Evolutionary conservation across 1,139 yeast species (phyloP), one percentile per base, ranked within the genome.

Genomic region (Kodamaea suecica): DNA sequence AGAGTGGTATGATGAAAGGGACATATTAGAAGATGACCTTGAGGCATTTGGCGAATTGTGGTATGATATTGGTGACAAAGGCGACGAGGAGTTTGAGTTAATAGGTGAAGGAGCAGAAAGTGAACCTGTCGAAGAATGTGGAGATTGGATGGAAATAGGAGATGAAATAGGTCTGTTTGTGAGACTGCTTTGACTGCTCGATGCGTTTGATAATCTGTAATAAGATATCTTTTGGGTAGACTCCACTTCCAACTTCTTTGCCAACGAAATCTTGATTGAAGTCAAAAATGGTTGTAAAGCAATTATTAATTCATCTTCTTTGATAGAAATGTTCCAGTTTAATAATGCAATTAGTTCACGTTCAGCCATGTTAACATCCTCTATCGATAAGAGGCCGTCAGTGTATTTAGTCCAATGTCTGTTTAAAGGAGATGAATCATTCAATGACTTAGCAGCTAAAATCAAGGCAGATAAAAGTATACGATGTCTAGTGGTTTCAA

Each of bases 361-460:
- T 63, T 92, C 98, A 53, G 95, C 86, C 55, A 88, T 78, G 61
- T 92, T 92, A 39, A 92, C 90, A 53, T 92, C 97, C 19, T 72
- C 73, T 33, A 84, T 65, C 17, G 79, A 58, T 46, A 92, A 73
- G 38, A 92, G 67, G 1, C 96, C 96, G 56, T 82, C 79, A 10
- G 97, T 87, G 66, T 88, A 90, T 41, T 77, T 73, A 11, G 95
- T 83, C 98, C 98, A 92, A 66, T 90, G 96, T 63, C 84, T 88
- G 63, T 92, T 92, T 59, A 90, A 75, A 33, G 97, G 98, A 12
- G 94, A 81, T 3, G 95, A 82, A 63, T 92, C 98, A 60, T 92
- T 92, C 45, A 90, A 74, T 44, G 81, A 81, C 64, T 92, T 92
- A 16, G 97, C 96, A 26, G 95, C 84, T 42, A 92, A 67, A 35